Evolutionary conservation across 179 eudicot species (phyloP).

Genomic region (Carnegiea gigantea): DNA sequence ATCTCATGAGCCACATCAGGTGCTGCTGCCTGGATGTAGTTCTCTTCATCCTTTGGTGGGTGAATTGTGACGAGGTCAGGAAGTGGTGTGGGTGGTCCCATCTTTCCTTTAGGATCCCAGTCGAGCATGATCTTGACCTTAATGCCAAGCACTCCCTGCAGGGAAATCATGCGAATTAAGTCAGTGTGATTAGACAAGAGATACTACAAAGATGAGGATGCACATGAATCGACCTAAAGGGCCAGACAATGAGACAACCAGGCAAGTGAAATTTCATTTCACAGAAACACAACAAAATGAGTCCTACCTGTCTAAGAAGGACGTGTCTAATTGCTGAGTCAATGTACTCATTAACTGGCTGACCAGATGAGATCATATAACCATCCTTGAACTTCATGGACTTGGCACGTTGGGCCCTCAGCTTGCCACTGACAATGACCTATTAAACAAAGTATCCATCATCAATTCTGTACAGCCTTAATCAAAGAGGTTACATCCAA

Average conservation of each 20-base stretch:
- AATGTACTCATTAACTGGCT: constrained; percentile 77
- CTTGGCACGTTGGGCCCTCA: constrained; percentile 87
- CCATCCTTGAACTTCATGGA: constrained; percentile 94
- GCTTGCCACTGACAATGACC: constrained; percentile 88
- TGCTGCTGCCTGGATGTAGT: background rate
- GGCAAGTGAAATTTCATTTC: background rate
- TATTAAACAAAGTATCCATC: constrained; percentile 11
- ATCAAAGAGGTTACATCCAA: no score
- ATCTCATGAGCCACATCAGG: background rate
- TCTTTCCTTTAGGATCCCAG: constrained; percentile 86
- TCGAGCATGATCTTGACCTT: constrained; percentile 88
- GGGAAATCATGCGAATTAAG: background rate
- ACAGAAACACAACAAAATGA: background rate
- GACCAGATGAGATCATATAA: constrained; percentile 90
- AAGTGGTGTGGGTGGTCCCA: constrained; percentile 70
- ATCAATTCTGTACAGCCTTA: background rate
- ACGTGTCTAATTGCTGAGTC: constrained; percentile 80
- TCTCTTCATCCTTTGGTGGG: constrained; percentile 73
- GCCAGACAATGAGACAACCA: background rate
- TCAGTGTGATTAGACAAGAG: background rate
- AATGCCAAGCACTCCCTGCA: constrained; percentile 79
- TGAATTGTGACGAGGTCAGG: constrained; percentile 78
- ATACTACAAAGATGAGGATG: background rate
- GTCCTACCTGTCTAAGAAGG: constrained; percentile 66
- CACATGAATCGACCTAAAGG: no score